Evolutionary conservation across 169 alveolate genomes (phyloP).

Genomic region (Perkinsus marinus): DNA sequence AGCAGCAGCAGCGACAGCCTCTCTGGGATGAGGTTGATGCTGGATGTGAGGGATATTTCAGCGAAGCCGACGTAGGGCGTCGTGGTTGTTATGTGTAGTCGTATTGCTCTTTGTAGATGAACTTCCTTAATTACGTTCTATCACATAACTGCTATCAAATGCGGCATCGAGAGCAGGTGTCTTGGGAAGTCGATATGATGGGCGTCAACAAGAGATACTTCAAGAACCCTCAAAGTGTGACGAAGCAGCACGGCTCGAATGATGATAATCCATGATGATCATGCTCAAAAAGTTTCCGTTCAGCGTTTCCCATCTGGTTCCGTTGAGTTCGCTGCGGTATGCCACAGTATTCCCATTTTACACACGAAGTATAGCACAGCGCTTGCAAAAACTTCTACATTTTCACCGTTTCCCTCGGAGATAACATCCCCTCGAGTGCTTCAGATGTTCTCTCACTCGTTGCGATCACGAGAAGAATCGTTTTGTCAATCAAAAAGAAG

Average conservation of each 20-base stretch:
- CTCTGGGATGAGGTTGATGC: background rate
- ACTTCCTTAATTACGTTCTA: background rate
- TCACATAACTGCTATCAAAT: background rate
- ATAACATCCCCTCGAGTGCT: too few species aligned
- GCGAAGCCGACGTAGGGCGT: background rate
- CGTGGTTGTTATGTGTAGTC: background rate
- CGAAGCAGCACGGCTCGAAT: background rate
- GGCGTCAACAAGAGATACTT: background rate
- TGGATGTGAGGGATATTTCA: background rate
- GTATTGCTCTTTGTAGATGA: background rate
- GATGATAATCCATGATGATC: background rate
- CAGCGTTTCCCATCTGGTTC: too few species aligned
- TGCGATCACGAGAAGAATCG: too few species aligned
- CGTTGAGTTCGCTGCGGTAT: too few species aligned
- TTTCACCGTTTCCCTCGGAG: too few species aligned
- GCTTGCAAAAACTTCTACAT: too few species aligned
- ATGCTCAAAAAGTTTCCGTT: background rate
- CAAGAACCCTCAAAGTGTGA: background rate
- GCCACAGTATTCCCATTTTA: too few species aligned
- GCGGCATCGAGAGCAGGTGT: background rate
- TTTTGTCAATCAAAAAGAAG: too few species aligned
- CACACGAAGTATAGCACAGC: too few species aligned
- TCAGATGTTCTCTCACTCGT: too few species aligned
- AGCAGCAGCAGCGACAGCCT: background rate
- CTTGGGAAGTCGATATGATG: background rate